Conservation (phyloP, 805 yeast species). For the Kockiozyma suomiensis region DNA sequence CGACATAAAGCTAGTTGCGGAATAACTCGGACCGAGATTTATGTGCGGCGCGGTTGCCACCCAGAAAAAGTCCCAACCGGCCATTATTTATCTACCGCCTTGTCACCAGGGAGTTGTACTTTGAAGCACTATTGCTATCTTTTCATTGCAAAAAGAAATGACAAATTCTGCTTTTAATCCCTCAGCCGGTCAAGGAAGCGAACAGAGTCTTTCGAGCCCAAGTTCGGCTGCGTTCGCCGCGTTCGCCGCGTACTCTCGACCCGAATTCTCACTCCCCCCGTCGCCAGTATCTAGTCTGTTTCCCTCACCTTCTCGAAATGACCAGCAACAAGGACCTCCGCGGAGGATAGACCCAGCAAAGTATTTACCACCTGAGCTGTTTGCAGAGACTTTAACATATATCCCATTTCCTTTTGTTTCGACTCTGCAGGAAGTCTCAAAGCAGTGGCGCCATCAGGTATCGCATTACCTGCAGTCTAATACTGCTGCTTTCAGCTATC, state of each 20-base stretch:
- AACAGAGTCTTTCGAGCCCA: not conserved
- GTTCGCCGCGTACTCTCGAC: not conserved
- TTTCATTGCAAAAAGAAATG: no score
- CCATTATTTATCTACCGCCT: no score
- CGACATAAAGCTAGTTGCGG: no score
- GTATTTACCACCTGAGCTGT: constrained; percentile 8
- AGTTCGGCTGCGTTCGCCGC: not conserved
- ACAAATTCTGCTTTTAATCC: not conserved
- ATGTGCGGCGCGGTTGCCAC: no score
- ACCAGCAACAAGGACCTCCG: not conserved
- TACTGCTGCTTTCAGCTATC: constrained; percentile 11
- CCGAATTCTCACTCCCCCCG: not conserved
- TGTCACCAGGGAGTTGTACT: no score
- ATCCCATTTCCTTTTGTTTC: constrained; percentile 7
- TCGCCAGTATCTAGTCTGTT: not conserved
- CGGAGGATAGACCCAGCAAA: constrained; percentile 5
- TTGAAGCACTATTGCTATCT: no score
- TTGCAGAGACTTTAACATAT: not conserved
- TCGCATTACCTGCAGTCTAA: not conserved
- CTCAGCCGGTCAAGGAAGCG: not conserved
- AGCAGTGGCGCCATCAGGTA: not conserved
- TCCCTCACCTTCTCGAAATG: not conserved
- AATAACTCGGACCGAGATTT: no score
- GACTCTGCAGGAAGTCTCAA: not conserved
- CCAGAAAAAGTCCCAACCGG: no score